Percentiles rank a stretch among this genome's conserved stretches.
These are phyloP conservation scores for Blastobotrys malaysiensis DNA, from an alignment of 1,139 yeast genomes.

Conservation along the genomic window DNA sequence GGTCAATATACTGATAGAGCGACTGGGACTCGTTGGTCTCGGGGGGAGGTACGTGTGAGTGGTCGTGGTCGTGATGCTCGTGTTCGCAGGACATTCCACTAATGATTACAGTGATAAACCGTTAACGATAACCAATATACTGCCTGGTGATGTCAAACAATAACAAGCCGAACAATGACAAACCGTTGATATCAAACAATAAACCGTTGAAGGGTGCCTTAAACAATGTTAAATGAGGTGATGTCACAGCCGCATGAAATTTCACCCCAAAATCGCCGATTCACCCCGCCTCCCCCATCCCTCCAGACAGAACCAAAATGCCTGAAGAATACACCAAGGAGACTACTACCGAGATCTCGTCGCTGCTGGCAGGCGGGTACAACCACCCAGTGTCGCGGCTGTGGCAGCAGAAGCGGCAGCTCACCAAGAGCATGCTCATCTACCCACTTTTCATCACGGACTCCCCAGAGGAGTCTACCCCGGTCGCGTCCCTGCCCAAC, in stretches of 20 bases:
- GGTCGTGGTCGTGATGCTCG: constrained; percentile 29
- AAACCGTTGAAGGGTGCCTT: neutral
- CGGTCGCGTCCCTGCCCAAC: constrained; percentile 74
- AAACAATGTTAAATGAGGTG: neutral
- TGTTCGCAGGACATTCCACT: constrained; percentile 9
- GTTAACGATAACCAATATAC: too few species aligned
- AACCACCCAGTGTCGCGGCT: constrained; percentile 81
- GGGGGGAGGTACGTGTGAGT: constrained; percentile 56
- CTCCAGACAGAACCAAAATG: constrained; percentile 3
- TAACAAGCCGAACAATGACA: too few species aligned
- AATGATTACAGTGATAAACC: constrained; percentile 5
- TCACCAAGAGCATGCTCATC: constrained; percentile 82
- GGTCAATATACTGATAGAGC: constrained; percentile 55
- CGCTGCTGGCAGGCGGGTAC: constrained; percentile 89
- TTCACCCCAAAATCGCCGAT: neutral
- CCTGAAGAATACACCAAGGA: constrained; percentile 24
- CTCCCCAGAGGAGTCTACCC: constrained; percentile 69
- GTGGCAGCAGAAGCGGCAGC: constrained; percentile 86
- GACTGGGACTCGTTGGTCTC: constrained; percentile 70
- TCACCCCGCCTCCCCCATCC: too few species aligned
- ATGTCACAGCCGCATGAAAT: neutral
- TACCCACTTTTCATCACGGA: constrained; percentile 89
- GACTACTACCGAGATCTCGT: constrained; percentile 58
- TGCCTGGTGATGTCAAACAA: too few species aligned
- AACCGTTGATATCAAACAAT: too few species aligned